A percentile compares a stretch with the other conserved stretches of the same genome.
Evolutionary conservation across 2,329 filamentous ascomycete species (phyloP).

Genomic region (Coniochaeta hoffmannii): DNA sequence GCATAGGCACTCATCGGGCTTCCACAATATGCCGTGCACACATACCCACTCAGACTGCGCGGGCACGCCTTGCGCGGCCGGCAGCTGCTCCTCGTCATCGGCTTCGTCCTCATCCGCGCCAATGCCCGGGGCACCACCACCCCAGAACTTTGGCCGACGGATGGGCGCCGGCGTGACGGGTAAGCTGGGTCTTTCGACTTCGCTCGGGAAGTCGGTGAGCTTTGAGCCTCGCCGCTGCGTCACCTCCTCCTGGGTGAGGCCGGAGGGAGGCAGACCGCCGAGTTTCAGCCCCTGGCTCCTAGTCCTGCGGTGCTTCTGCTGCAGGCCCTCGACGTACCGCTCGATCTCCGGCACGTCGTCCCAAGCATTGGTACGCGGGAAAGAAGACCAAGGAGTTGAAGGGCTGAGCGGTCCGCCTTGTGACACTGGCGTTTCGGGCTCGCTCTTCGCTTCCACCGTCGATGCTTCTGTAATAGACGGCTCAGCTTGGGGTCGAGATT

Average conservation of each 20-base stretch:
- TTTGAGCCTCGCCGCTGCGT: conserved; percentile 42
- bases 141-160: conserved; percentile 61
- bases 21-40: conserved; percentile 49
- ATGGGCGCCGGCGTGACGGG: conserved; percentile 86
- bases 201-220: conserved; percentile 82
- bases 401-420: conserved; percentile 36
- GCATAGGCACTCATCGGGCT: conserved; percentile 45
- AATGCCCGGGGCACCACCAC: conserved; percentile 33
- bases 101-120: conserved; percentile 43
- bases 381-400: conserved; percentile 63
- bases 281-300: conserved; percentile 22
- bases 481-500: conserved; percentile 10
- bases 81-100: conserved; percentile 52
- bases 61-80: conserved; percentile 74
- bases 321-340: conserved; percentile 72
- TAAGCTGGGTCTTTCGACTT: conserved; percentile 74
- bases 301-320: conserved; percentile 51
- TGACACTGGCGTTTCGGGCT: conserved; percentile 41
- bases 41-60: conserved; percentile 92
- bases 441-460: conserved; percentile 28
- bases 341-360: conserved; percentile 85
- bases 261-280: conserved; percentile 13
- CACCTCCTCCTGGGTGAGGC: conserved; percentile 8
- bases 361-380: conserved; percentile 81
- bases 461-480: conserved; percentile 26